These are phyloP conservation scores for Gynostemma pentaphyllum DNA, from an alignment of 306 rosid genomes.

Conservation along the genomic window DNA sequence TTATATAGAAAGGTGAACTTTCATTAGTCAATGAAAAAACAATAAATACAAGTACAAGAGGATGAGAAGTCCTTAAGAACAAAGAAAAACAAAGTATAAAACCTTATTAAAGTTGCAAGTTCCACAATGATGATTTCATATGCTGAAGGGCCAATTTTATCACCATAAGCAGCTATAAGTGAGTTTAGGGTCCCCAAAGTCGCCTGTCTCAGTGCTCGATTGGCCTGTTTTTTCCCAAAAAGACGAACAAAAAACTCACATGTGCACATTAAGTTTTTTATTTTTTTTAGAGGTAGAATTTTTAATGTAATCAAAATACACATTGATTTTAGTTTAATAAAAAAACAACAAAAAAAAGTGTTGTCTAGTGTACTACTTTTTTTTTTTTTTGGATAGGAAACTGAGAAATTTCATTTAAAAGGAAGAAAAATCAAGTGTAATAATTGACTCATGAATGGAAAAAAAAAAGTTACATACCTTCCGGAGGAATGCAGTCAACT, in stretches of 20 bases:
- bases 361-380: too few species aligned
- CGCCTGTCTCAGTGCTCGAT: constrained; percentile 91
- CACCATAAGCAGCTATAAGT: constrained; percentile 88
- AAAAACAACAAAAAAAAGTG: too few species aligned
- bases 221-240: constrained; percentile 55
- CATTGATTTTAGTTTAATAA: too few species aligned
- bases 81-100: constrained; percentile 14
- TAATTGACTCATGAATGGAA: background rate
- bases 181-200: constrained; percentile 93
- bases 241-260: constrained; percentile 12
- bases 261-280: too few species aligned
- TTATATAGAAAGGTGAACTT: too few species aligned
- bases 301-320: too few species aligned
- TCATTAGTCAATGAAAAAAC: too few species aligned
- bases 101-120: constrained; percentile 88
- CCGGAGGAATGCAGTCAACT: constrained; percentile 88
- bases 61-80: background rate
- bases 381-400: too few species aligned
- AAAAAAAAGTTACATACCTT: constrained; percentile 40
- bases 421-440: too few species aligned
- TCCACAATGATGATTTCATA: constrained; percentile 95
- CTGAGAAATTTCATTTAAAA: too few species aligned
- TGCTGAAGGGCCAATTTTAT: constrained; percentile 80
- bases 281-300: too few species aligned
- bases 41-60: too few species aligned